A percentile compares a stretch with the other conserved stretches of the same genome.
These are phyloP conservation scores for Acacia melanoxylon DNA, from an alignment of 306 rosid species.

Conservation along the genomic window DNA sequence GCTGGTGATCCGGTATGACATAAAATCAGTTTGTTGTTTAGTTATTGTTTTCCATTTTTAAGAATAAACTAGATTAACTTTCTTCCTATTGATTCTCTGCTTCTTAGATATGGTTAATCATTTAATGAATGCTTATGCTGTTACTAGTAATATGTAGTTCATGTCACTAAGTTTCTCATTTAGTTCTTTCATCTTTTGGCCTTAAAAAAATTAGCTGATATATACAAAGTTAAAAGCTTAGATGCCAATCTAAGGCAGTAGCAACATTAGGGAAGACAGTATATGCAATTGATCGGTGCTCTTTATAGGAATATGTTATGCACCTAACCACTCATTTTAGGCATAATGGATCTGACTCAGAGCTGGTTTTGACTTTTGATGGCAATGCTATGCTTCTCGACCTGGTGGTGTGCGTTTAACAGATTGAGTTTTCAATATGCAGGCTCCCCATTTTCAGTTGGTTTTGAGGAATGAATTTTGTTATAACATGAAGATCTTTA, in stretches of 20 bases:
- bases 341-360: slow-evolving; percentile 1
- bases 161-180: background rate
- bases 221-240: background rate
- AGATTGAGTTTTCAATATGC: background rate
- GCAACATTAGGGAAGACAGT: background rate
- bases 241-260: background rate
- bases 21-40: slow-evolving; percentile 22
- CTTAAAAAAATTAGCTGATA: background rate
- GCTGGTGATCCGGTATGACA: slow-evolving; percentile 70
- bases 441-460: slow-evolving; percentile 16
- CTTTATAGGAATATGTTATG: background rate
- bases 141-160: background rate
- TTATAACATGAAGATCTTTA: background rate
- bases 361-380: slow-evolving; percentile 24
- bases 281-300: background rate
- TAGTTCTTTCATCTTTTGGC: background rate
- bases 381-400: slow-evolving; percentile 2
- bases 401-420: slow-evolving; percentile 11
- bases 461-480: background rate
- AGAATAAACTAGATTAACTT: background rate
- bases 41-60: slow-evolving; percentile 20
- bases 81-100: slow-evolving; percentile 8
- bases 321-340: background rate
- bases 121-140: background rate
- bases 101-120: slow-evolving; percentile 2